These are phyloP conservation scores for Ustilago cynodontis DNA, from an alignment of 1,284 basidiomycete species.

Conservation along the genomic window DNA sequence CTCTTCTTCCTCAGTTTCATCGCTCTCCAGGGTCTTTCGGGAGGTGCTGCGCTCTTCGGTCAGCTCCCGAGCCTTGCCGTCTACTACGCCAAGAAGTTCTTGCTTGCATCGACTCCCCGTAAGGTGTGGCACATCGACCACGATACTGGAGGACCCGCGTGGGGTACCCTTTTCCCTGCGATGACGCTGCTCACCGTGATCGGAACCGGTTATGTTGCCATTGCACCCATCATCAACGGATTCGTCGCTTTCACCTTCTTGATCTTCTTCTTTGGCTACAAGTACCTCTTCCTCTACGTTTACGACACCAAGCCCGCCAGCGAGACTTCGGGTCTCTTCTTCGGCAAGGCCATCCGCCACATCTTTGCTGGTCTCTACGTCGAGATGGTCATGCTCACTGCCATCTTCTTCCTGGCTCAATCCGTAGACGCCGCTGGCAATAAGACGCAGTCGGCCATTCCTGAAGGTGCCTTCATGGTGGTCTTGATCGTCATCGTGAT, in stretches of 20 bases:
- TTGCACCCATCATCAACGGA: constrained; percentile 93
- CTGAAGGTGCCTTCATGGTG: constrained; percentile 78
- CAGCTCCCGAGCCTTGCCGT: constrained; percentile 81
- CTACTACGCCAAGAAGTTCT: constrained; percentile 85
- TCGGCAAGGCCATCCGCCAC: constrained; percentile 92
- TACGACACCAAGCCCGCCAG: constrained; percentile 77
- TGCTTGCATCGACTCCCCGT: constrained; percentile 91
- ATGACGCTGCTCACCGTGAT: constrained; percentile 65
- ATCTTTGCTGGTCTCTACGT: constrained; percentile 82
- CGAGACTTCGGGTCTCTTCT: constrained; percentile 95
- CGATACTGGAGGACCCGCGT: constrained; percentile 77
- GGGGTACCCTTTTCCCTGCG: constrained; percentile 80
- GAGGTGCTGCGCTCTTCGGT: constrained; percentile 81
- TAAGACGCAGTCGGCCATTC: constrained; percentile 56
- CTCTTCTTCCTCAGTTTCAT: constrained; percentile 92
- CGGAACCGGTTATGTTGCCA: constrained; percentile 79
- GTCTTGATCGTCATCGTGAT: constrained; percentile 84
- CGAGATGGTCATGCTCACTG: constrained; percentile 62
- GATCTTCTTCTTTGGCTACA: constrained; percentile 79
- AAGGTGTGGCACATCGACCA: constrained; percentile 83
- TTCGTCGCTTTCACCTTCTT: constrained; percentile 86
- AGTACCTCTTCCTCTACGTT: constrained; percentile 74
- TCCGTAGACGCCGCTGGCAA: constrained; percentile 42
- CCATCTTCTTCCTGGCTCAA: constrained; percentile 66
- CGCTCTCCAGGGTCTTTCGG: constrained; percentile 70